These are phyloP conservation scores for Rhizopus sp. DNA, from an alignment of 371 early-diverging fungal species.

Conservation along the genomic window DNA sequence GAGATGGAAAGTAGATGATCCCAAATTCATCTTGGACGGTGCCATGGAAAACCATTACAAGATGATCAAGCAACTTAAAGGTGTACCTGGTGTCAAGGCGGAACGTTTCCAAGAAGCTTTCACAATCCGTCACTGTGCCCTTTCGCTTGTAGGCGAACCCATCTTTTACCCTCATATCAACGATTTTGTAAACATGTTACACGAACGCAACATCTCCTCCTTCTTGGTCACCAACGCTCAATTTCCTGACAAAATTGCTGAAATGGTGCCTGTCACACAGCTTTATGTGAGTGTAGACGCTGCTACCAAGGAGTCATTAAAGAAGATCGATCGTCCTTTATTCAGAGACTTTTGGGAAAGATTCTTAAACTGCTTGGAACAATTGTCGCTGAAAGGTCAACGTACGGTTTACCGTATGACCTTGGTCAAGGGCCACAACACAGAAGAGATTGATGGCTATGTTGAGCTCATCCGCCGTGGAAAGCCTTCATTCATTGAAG, in stretches of 20 bases:
- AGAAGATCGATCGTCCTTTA: conserved; percentile 80
- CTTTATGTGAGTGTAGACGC: conserved; percentile 84
- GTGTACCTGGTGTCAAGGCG: conserved; percentile 77
- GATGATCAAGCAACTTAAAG: conserved; percentile 81
- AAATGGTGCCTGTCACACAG: conserved; percentile 76
- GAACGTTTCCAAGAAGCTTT: conserved; percentile 78
- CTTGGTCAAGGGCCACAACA: conserved; percentile 79
- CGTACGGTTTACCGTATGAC: conserved; percentile 81
- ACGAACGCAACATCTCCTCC: conserved; percentile 71
- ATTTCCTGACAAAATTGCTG: conserved; percentile 72
- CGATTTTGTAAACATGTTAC: conserved; percentile 72
- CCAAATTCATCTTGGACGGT: conserved; percentile 72
- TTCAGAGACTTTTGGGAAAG: conserved; percentile 87
- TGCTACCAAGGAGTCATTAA: conserved; percentile 74
- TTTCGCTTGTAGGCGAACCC: conserved; percentile 78
- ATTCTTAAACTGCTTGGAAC: conserved; percentile 70
- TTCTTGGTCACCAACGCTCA: conserved; percentile 87
- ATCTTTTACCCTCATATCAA: conserved; percentile 87
- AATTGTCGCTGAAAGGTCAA: conserved; percentile 67
- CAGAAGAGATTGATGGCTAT: conserved; percentile 72
- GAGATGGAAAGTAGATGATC: conserved; percentile 82
- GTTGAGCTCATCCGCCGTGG: conserved; percentile 73
- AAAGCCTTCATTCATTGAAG: conserved; percentile 79
- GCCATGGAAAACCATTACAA: conserved; percentile 76
- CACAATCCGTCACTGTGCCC: conserved; percentile 71